phyloP scores from a whole-genome alignment of 108 stramenopile genomes.

The Cyclotella kingstonii region DNA sequence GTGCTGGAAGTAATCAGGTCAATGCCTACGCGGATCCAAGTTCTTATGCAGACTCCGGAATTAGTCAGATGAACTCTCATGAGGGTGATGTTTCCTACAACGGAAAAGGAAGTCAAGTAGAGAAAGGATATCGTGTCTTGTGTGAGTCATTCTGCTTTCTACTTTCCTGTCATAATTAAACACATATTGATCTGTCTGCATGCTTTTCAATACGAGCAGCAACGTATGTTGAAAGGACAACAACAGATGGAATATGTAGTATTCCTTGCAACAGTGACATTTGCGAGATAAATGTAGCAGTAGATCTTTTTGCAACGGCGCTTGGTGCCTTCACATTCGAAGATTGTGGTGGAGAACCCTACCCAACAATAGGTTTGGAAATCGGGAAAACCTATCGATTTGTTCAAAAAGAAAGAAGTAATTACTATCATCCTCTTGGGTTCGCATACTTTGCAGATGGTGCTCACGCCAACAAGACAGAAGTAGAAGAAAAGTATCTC shows the following conservation, averaged over 20 bases:
- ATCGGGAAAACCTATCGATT: conserved; percentile 81
- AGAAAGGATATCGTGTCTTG: neutral
- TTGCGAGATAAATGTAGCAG: conserved; percentile 8
- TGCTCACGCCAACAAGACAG: conserved; percentile 19
- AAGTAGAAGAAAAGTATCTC: conserved; percentile 62
- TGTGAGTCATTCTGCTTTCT: neutral
- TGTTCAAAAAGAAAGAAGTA: conserved; percentile 52
- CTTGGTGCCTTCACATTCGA: conserved; percentile 77
- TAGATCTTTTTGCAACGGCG: conserved; percentile 35
- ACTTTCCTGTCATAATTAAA: neutral
- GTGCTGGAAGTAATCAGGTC: conserved; percentile 10
- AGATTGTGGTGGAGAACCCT: conserved; percentile 68
- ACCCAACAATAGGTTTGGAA: conserved; percentile 79
- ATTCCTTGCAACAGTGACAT: conserved; percentile 10
- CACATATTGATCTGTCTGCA: neutral
- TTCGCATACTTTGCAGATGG: conserved; percentile 58
- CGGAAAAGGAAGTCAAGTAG: too few relatives aligned
- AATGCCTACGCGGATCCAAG: neutral
- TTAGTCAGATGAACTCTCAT: neutral
- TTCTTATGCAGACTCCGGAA: neutral
- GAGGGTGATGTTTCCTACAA: too few relatives aligned
- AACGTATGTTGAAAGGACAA: neutral
- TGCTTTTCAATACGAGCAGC: neutral
- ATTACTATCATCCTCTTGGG: conserved; percentile 88
- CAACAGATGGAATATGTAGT: conserved; percentile 20